Base-by-base conservation (phyloP, 352 stramenopile species). In the Phytopythium montanum region DNA sequence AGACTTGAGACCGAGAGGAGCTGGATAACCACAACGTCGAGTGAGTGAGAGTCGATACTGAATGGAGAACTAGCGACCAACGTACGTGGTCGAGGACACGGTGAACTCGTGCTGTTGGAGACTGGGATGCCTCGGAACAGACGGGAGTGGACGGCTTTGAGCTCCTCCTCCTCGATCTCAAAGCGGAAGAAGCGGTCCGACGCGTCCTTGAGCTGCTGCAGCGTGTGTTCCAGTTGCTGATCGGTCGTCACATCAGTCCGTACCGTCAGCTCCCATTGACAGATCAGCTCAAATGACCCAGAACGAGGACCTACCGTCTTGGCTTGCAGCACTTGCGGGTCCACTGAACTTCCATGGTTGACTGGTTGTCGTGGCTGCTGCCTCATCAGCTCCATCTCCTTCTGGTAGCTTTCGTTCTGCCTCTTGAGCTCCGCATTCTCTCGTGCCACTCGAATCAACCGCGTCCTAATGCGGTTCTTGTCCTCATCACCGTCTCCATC, bases 81-180 rank as follows among this genome's bases (percentile, higher is more conserved):
- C 70, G 59, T 73, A 79, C 67, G 67, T 44, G 70, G 67, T 55
- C 65, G 64, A 60, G 60, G 48, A 45, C 57, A 54, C 3, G 69
- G 59, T 7, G 56, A 57, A 16, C 52, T 59, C 28, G n/a, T 70
- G 49, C 26, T 38, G 9, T 45, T 60, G 4, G 13, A 36, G 45
- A 33, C 33, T 21, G 68, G 46, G 8, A 65, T 42, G 39, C 66
- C 76, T 53, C 79, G 75, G 50, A 90, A 90, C 25, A 77, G 65
- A 4, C 69, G 64, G 14, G 75, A 56, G 64, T 93, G 70, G 54
- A 92, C 89, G 33, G 61, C 39, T 59, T 92, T 87, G 50, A 97
- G 80, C 56, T 97, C 86, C 53, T 97, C 88, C 68, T 98, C 90
- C 67, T 97, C 91, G 46, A 98, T 96, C 62, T 98, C 90, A 70